Evolutionary conservation across 225 moss, liverwort and hornwort genomes (phyloP), one percentile per base, ranked within the genome.

Genomic region (Ulota crispa): DNA sequence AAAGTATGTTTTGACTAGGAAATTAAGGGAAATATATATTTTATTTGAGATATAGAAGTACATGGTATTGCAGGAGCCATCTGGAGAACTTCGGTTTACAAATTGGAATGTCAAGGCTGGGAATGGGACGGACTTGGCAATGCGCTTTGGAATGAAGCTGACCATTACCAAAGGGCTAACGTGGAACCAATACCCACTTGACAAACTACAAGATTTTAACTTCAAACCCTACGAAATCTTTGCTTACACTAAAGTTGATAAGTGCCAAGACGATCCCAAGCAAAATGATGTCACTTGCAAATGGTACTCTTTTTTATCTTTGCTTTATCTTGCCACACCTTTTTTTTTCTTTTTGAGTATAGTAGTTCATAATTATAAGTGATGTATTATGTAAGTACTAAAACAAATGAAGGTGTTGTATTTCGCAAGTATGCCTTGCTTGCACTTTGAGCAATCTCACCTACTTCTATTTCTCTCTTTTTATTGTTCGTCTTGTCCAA

Each of bases 121-220:
- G 8, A 87, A 82, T 66, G 84, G 82, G 32, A 42, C 71, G 2
- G 65, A 85, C 2, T 60, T 87, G n/a, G 81, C 78, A 75, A 20
- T 82, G 82, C 23, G 75, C 5, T 87, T 47, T 79, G 87, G 84
- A 13, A 75, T 87, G 59, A 82, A 76, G 2, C 1, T 87, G 2
- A 2, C 12, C 3, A 7, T 87, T 16, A 16, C 66, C 2, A 87
- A 87, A 43, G 82, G 82, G 3, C 0, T 60, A 0, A 82, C 79
- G 10, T 79, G 65, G 75, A 85, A 75, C 26, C 75, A 78, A 60
- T 87, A 87, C 24, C 87, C 84, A 14, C 78, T 87, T 24, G 75
- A 85, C 1, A 52, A 41, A 61, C 31, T 85, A 13, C 79, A 67
- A 21, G 52, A 14, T 2, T 82, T 84, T 34, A 87, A 87, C 2